Evolutionary conservation across 768 basidiomycete genomes (phyloP).

Genomic region (Mycena latifolia): DNA sequence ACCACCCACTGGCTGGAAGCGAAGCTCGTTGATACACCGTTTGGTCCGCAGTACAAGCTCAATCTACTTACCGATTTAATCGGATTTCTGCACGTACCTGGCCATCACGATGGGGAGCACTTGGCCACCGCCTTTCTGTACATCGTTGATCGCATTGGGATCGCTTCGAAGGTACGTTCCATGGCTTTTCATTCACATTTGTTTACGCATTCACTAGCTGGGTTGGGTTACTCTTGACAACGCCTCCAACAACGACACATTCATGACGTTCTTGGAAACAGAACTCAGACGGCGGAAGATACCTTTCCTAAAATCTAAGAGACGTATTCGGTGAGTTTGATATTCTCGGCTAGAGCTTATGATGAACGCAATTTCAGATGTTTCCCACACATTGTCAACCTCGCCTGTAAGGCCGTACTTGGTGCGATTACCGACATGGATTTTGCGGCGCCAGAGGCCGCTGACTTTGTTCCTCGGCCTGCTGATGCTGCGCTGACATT

Average conservation of each 20-base stretch:
- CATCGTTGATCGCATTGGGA: slow-evolving; percentile 43
- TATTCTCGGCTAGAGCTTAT: slow-evolving; percentile 1
- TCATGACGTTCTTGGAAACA: slow-evolving; percentile 39
- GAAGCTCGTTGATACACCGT: slow-evolving; percentile 28
- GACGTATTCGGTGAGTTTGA: slow-evolving; percentile 42
- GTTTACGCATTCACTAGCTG: slow-evolving; percentile 41
- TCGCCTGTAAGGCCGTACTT: background rate
- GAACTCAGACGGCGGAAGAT: slow-evolving; percentile 37
- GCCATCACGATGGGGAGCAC: slow-evolving; percentile 51
- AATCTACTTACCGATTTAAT: slow-evolving; percentile 47
- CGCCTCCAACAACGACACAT: slow-evolving; percentile 49
- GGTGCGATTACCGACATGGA: background rate
- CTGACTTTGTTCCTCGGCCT: slow-evolving; percentile 15
- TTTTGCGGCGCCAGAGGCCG: slow-evolving; percentile 10
- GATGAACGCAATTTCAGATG: background rate
- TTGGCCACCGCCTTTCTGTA: slow-evolving; percentile 47
- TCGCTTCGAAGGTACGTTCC: slow-evolving; percentile 41
- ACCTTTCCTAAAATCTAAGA: slow-evolving; percentile 37
- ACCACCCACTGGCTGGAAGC: slow-evolving; percentile 56
- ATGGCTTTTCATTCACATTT: background rate
- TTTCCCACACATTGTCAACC: background rate
- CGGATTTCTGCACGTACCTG: slow-evolving; percentile 50
- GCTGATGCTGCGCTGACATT: background rate
- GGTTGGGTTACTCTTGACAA: slow-evolving; percentile 53
- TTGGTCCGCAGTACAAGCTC: slow-evolving; percentile 38